Base-by-base conservation (phyloP, 2,329 filamentous ascomycete species). In the Ceratocystis diversiconidia region DNA sequence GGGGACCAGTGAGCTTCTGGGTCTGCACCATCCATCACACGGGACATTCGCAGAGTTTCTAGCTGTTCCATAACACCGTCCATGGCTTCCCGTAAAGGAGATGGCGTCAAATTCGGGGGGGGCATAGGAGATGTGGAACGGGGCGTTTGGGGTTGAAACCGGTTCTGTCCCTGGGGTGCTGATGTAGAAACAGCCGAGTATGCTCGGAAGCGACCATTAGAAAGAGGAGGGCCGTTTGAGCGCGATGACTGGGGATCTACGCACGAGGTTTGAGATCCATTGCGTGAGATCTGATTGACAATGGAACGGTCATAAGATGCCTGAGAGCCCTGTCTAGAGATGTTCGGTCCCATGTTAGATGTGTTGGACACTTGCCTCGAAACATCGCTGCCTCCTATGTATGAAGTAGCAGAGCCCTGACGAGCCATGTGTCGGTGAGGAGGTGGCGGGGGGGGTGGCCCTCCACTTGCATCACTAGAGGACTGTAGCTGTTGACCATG, bases 21-120 rank as follows among this genome's bases (percentile, higher is more conserved):
- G 12, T 68, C 66, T 8, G 65, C 64, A 6, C 61, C 63, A 43
- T 82, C 80, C 71, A 68, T 79, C 25, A 80, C 76, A 65, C 81
- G 80, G 52, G 82, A 78, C 70, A 86, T 79, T 41, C 67, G 87
- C 79, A 99, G 89, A 68, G 92, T 91, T 72, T 95, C 87, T 55
- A 99, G 76, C 65, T 94, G 95, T 69, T 94, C 90, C 85, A 97
- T 96, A 3, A 99, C 92, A 74, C 95, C 92, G 72, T 97, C 92
- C 91, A 99, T 99, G 0, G 94, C 94, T 74, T 92, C 90, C 67
- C 94, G 83, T 2, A 99, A 78, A 0, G 94, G 94, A 1, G 94
- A 97, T 0, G 94, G 94, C 0, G 94, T 99, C 73, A 89, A 78
- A 1, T 85, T 85, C 4, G 90, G 91, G 3, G 84, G 84, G 2